Conservation (phyloP, 2,329 filamentous ascomycete genomes). For the Venturia aucupariae region DNA sequence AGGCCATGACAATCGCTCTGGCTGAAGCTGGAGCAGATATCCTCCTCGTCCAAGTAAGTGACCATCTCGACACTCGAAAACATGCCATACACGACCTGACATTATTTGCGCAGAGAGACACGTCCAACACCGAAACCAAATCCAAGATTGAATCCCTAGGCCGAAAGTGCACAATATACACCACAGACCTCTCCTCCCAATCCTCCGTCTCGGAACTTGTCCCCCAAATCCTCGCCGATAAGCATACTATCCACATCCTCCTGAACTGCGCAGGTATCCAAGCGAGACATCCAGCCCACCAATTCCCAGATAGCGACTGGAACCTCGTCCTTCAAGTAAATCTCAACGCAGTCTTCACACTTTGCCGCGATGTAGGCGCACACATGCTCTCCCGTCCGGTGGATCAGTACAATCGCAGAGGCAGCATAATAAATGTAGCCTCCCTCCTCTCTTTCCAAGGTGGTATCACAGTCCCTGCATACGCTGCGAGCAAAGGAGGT, state of each 20-base stretch:
- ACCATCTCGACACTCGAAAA: not conserved
- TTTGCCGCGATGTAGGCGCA: constrained; percentile 66
- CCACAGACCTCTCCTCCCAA: constrained; percentile 57
- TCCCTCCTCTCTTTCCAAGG: constrained; percentile 78
- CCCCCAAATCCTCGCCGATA: constrained; percentile 52
- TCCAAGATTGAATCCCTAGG: constrained; percentile 54
- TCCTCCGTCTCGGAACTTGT: constrained; percentile 52
- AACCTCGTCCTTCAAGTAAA: constrained; percentile 80
- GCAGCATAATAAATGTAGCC: constrained; percentile 76
- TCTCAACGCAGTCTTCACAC: constrained; percentile 68
- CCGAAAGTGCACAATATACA: constrained; percentile 58
- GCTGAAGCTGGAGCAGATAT: constrained; percentile 43
- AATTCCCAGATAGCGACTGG: constrained; percentile 71
- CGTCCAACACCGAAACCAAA: constrained; percentile 48
- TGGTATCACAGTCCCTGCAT: constrained; percentile 79
- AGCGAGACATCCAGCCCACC: constrained; percentile 62
- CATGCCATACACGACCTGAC: not conserved
- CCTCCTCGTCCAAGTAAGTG: constrained; percentile 34
- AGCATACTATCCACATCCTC: constrained; percentile 61
- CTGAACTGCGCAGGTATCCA: constrained; percentile 86
- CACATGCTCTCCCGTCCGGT: constrained; percentile 59
- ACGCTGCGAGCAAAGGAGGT: constrained; percentile 77
- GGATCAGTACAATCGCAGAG: constrained; percentile 46
- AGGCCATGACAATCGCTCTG: constrained; percentile 41
- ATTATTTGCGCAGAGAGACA: constrained; percentile 40